Percentiles rank a stretch among this genome's conserved stretches.
These are phyloP conservation scores for Canna indica DNA, from an alignment of 176 grass and related monocot species.

Conservation along the genomic window DNA sequence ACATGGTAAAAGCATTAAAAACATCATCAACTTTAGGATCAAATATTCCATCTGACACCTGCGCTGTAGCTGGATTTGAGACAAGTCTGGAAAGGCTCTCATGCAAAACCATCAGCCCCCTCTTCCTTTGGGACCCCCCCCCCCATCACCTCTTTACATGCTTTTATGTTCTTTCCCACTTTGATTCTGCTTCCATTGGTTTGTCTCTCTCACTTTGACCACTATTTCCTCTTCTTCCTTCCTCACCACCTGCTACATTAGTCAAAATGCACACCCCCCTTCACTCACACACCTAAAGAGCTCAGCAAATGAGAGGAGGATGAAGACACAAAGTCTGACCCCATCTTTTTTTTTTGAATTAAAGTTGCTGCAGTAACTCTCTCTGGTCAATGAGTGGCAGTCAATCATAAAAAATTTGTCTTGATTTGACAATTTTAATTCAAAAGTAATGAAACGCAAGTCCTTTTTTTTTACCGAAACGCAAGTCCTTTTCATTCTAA, in stretches of 20 bases:
- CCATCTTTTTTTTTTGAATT: not conserved
- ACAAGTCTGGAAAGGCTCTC: constrained; percentile 1
- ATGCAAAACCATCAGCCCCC: not conserved
- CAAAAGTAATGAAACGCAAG: not conserved
- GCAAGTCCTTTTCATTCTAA: not conserved
- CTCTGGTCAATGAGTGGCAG: not conserved
- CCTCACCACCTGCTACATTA: not conserved
- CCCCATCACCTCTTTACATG: not conserved
- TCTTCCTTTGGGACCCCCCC: not conserved
- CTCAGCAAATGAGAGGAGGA: not conserved
- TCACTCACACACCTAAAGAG: not conserved
- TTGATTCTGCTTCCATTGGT: not conserved
- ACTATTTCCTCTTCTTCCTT: not conserved
- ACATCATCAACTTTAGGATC: no score
- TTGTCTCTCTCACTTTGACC: not conserved
- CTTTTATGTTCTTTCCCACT: not conserved
- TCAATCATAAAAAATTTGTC: not conserved
- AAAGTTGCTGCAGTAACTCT: not conserved
- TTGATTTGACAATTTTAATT: not conserved
- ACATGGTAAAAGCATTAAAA: no score
- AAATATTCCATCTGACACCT: no score
- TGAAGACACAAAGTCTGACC: not conserved
- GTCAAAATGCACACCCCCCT: not conserved
- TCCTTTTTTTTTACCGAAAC: no score
- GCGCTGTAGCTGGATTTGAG: not conserved